Evolutionary conservation across 169 alveolate species (phyloP), one percentile per base, ranked within the genome.

Genomic region (Plasmodium ovale): DNA sequence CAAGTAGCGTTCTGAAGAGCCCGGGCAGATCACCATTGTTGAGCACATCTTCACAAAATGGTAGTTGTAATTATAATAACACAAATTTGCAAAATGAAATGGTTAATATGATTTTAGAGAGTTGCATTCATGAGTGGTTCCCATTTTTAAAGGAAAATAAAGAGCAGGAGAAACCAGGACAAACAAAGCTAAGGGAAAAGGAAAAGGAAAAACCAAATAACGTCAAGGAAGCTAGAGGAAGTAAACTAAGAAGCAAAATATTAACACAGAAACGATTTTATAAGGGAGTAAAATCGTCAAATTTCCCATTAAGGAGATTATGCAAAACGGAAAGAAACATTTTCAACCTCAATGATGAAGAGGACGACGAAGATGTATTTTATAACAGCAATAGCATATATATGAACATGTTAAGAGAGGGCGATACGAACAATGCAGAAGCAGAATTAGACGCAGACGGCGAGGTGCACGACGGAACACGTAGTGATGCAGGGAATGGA

Each of bases 41-140:
- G 56, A 84, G 35, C 33, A 16, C 35, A 3, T 7, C 16, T 25
- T 62, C 91, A 19, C 87, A 65, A 54, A 82, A 42, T 82, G 39
- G 39, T 16, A 77, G 35, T 29, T 29, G 56, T 33, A 84, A 25
- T 69, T 23, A 54, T 53, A 58, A 23, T 23, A 54, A 12, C 54
- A 2, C 27, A 27, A 84, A 27, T 84, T 3, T 14, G 29, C 87
- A 84, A 54, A 65, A 69, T 69, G 91, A 84, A 10, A 31, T 65
- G 51, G 42, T 68, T 14, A 84, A 39, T 14, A 9, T 39, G 19
- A 84, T 84, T 42, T 54, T 84, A 23, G 91, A 84, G 31, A 31
- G 25, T n/a, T 84, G 91, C 54, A 39, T 84, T 25, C 59, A 67
- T 12, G 87, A 84, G 12, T 84, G 91, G 91, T 84, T 84, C 67